Evolutionary conservation across 2,329 filamentous ascomycete genomes (phyloP).

Genomic region (Colletotrichum ledebouriae): DNA sequence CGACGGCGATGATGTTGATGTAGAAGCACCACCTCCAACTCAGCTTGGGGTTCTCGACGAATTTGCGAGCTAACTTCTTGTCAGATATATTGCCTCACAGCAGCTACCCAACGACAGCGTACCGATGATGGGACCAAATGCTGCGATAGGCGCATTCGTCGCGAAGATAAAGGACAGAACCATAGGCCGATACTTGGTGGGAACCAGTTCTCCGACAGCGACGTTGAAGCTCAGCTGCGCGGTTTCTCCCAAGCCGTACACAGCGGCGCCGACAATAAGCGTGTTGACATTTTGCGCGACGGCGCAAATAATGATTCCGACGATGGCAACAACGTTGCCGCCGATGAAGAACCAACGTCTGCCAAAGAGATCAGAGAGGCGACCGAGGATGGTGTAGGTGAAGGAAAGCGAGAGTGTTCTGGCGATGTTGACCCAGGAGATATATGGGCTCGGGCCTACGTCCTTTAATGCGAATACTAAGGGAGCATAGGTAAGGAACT

Average conservation of each 20-base stretch:
- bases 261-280: conserved; percentile 52
- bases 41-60: conserved; percentile 51
- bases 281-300: conserved; percentile 51
- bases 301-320: conserved; percentile 54
- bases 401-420: conserved; percentile 51
- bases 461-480: neutral
- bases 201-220: conserved; percentile 56
- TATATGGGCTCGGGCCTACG: conserved; percentile 39
- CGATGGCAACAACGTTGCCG: conserved; percentile 52
- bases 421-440: conserved; percentile 49
- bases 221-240: conserved; percentile 55
- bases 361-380: conserved; percentile 56
- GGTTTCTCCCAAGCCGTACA: conserved; percentile 54
- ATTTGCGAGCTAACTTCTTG: conserved; percentile 48
- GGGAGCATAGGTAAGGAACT: too few species aligned
- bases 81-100: neutral
- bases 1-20: conserved; percentile 55
- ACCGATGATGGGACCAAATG: conserved; percentile 54
- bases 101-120: neutral
- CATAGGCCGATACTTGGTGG: conserved; percentile 57
- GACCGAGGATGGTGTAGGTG: conserved; percentile 50
- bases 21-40: conserved; percentile 59
- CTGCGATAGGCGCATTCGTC: conserved; percentile 52
- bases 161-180: conserved; percentile 52
- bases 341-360: conserved; percentile 57